Evolutionary conservation across 768 basidiomycete genomes (phyloP).

Genomic region (Psilocybe sp.): DNA sequence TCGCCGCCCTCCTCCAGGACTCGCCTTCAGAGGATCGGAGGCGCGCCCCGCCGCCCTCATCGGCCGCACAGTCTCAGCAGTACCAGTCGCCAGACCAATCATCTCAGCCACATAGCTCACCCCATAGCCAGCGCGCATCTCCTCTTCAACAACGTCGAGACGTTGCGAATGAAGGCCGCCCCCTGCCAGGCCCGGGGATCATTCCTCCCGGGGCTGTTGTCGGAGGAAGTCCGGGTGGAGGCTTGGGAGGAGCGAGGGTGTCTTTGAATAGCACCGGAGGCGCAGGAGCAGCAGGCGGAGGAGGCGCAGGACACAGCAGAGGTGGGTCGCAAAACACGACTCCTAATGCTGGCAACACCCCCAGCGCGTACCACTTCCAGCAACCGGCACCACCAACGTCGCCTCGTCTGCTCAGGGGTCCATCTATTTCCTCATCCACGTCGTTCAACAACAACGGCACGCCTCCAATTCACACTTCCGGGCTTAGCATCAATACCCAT

Average conservation of each 20-base stretch:
- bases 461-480: background rate
- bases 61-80: background rate
- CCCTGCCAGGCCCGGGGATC: background rate
- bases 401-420: no score
- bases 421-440: no score
- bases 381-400: slow-evolving; percentile 1
- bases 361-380: slow-evolving; percentile 3
- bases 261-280: no score
- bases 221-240: background rate
- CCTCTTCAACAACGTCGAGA: background rate
- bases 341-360: no score
- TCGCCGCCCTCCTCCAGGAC: slow-evolving; percentile 66
- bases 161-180: no score
- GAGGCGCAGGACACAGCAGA: no score
- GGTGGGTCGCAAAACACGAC: no score
- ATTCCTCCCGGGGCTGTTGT: background rate
- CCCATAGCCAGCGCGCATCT: background rate
- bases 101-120: background rate
- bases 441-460: no score
- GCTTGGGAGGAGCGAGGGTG: no score
- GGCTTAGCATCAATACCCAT: background rate
- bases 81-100: background rate
- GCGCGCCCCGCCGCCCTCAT: slow-evolving; percentile 8
- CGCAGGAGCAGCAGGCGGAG: no score
- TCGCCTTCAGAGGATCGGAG: slow-evolving; percentile 58